Conservation (phyloP, 2,329 filamentous ascomycete species). For the Alternaria tenuissima region DNA sequence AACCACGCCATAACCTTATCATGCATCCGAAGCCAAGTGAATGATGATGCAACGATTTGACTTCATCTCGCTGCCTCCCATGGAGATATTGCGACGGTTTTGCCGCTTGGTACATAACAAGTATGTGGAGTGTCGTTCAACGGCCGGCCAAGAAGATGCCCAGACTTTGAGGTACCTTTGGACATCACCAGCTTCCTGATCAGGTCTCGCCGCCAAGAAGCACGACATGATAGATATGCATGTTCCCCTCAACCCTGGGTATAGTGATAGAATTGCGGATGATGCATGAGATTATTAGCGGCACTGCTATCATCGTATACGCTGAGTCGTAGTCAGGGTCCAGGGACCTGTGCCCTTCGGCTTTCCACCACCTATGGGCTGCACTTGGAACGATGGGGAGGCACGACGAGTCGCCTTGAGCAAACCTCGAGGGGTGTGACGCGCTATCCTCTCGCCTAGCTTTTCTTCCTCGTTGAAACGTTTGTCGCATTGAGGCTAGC, state of each 20-base stretch:
- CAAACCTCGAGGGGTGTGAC: not conserved
- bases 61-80: not conserved
- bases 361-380: not conserved
- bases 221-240: conserved; percentile 23
- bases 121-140: conserved; percentile 10
- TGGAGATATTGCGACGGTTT: not conserved
- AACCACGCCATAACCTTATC: conserved; percentile 2
- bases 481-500: not conserved
- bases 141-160: conserved; percentile 17
- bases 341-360: not conserved
- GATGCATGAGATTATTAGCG: not conserved
- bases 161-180: conserved; percentile 8
- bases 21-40: conserved; percentile 1
- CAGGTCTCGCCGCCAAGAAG: conserved; percentile 24
- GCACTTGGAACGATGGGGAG: not conserved
- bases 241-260: conserved; percentile 18
- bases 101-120: conserved; percentile 3
- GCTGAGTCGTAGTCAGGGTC: not conserved
- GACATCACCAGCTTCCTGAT: conserved; percentile 29
- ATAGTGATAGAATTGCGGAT: not conserved
- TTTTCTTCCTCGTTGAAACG: not conserved
- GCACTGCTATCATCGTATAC: not conserved
- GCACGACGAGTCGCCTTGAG: not conserved
- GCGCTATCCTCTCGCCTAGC: not conserved
- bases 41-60: conserved; percentile 9